Base-by-base conservation (phyloP, 139 green algal species). In the Limnomonas spitsbergensis region DNA sequence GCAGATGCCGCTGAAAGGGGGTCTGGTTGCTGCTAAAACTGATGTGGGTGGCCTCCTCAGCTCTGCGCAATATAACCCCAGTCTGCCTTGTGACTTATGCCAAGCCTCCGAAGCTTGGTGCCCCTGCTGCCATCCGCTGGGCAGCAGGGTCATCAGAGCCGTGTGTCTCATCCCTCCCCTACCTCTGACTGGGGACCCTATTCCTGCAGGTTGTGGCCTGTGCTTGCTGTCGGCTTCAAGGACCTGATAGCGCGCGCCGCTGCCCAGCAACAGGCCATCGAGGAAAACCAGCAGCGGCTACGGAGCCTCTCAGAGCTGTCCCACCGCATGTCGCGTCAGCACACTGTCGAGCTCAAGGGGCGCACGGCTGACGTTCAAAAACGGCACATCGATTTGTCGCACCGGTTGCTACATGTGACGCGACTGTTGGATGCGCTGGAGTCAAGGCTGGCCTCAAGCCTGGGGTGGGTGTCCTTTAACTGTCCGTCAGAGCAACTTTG, bases 181-280 rank as follows among this genome's bases (percentile, higher is more conserved):
- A n/a, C n/a, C n/a, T n/a, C n/a, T n/a, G n/a, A n/a, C n/a, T n/a
- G n/a, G n/a, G n/a, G n/a, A n/a, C n/a, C 32, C 1, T 27, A 2
- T 61, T 27, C 29, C 27, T 37, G 37, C 78, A 89, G 85, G 76
- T 72, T 95, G 69, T 95, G 91, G 91, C 91, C 91, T 2, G 90
- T 95, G 39, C 77, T 74, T 20, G 91, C 88, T 0, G 47, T 79
- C 34, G 91, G 91, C 27, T 92, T 93, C 77, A 84, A 81, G 14
- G 91, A 92, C 80, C 81, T 95, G 38, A 56, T 92, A 29, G 79
- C 73, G 4, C 83, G 91, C 79, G 1, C 74, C 79, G 34, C 42
- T 66, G 80, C 80, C 6, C 86, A 92, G 81, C 83, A 81, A 31
- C 29, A 66, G 0, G 79, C 79, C 0, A 29, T 87, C 36, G 69